Percentiles rank a stretch among this genome's conserved stretches.
Conservation (phyloP, 345 rosid genomes). For the Arabidopsis thaliana region TAIR10.1 NC_003070.9:20120001-20120500, state of each 20-base stretch:
- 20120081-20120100: conserved; percentile 83
- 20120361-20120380: not conserved
- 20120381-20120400: not conserved
- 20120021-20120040: not conserved
- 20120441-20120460: not conserved
- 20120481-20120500: not conserved
- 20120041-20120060: not conserved
- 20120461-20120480: not conserved
- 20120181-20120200: conserved; percentile 50
- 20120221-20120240: conserved; percentile 48
- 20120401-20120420: not conserved
- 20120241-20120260: conserved; percentile 46
- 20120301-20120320: not conserved
- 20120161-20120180: conserved; percentile 51
- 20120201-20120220: conserved; percentile 43
- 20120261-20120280: conserved; percentile 42
- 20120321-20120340: not conserved
- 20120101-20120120: conserved; percentile 77
- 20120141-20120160: conserved; percentile 56
- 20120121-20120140: conserved; percentile 70
- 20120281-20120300: conserved; percentile 5
- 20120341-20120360: not conserved
- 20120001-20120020: not conserved
- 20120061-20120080: not conserved
- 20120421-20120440: not conserved